A percentile compares a stretch with the other conserved stretches of the same genome.
These are phyloP conservation scores for Cardamine resedifolia DNA, from an alignment of 345 rosid genomes.

Conservation along the genomic window DNA sequence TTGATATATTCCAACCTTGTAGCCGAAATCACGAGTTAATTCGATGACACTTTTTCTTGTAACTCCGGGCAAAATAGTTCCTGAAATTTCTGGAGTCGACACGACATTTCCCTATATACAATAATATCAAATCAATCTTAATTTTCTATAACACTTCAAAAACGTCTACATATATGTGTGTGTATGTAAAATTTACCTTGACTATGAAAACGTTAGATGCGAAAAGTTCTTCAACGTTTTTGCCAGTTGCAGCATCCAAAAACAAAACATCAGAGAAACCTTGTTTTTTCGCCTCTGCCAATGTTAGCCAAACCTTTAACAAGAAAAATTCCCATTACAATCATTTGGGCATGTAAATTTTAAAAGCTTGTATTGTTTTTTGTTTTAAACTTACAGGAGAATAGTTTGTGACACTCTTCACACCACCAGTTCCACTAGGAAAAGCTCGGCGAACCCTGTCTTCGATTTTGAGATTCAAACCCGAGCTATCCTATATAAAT, in stretches of 20 bases:
- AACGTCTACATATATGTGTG: not conserved
- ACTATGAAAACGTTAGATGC: constrained; percentile 57
- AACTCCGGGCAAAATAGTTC: constrained; percentile 86
- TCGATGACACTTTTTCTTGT: constrained; percentile 81
- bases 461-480: constrained; percentile 51
- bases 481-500: constrained; percentile 36
- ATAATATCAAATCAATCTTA: constrained; percentile 3
- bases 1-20: constrained; percentile 47
- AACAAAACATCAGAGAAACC: constrained; percentile 68
- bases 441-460: constrained; percentile 52
- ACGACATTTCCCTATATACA: constrained; percentile 59
- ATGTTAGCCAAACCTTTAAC: constrained; percentile 48
- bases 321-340: not conserved
- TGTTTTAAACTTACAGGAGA: constrained; percentile 44
- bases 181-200: constrained; percentile 44
- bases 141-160: not conserved
- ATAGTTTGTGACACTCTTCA: constrained; percentile 60
- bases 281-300: constrained; percentile 51
- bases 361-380: not conserved
- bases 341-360: not conserved
- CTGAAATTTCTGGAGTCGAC: constrained; percentile 71
- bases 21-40: constrained; percentile 67
- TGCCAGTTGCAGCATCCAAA: constrained; percentile 58
- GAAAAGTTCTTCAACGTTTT: constrained; percentile 63
- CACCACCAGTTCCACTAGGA: constrained; percentile 68